Conservation (phyloP, 1,139 yeast species). For the Suhomyces bolitotheri region DNA sequence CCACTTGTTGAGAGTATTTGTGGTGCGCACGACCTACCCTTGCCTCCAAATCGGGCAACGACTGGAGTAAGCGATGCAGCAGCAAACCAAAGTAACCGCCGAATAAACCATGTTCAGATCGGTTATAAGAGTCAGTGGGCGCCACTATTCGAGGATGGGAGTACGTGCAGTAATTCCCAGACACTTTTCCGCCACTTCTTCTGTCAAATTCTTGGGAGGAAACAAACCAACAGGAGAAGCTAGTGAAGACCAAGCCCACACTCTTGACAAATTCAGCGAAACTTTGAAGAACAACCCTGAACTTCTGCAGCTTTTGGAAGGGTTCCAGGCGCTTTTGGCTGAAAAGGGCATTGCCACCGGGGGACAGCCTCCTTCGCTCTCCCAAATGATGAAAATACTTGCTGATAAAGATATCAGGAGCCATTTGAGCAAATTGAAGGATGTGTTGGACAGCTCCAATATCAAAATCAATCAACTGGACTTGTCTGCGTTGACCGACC, state of each 20-base stretch:
- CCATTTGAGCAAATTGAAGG: conserved; percentile 31
- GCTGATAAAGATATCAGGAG: conserved; percentile 40
- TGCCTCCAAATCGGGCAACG: not conserved
- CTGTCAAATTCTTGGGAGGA: conserved; percentile 11
- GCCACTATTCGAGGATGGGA: not conserved
- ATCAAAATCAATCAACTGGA: conserved; percentile 37
- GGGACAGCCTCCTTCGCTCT: conserved; percentile 35
- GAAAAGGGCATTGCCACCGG: conserved; percentile 36
- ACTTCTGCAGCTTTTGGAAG: conserved; percentile 27
- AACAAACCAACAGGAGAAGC: conserved; percentile 3
- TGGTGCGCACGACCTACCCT: conserved; percentile 6
- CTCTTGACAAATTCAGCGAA: conserved; percentile 17
- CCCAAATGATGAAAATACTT: conserved; percentile 39
- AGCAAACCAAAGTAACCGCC: not conserved
- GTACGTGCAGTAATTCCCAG: not conserved
- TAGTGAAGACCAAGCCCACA: conserved; percentile 15
- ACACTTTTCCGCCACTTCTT: conserved; percentile 6
- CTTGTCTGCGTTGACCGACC: conserved; percentile 30
- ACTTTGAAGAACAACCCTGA: conserved; percentile 26
- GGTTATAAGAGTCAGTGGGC: conserved; percentile 3
- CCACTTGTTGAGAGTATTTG: conserved; percentile 1
- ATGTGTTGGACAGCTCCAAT: conserved; percentile 34
- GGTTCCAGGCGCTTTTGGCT: conserved; percentile 35
- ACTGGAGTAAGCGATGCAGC: no score
- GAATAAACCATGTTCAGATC: conserved; percentile 1